Evolutionary conservation across 352 stramenopile genomes (phyloP).

Genomic region (Globisporangium polare): DNA sequence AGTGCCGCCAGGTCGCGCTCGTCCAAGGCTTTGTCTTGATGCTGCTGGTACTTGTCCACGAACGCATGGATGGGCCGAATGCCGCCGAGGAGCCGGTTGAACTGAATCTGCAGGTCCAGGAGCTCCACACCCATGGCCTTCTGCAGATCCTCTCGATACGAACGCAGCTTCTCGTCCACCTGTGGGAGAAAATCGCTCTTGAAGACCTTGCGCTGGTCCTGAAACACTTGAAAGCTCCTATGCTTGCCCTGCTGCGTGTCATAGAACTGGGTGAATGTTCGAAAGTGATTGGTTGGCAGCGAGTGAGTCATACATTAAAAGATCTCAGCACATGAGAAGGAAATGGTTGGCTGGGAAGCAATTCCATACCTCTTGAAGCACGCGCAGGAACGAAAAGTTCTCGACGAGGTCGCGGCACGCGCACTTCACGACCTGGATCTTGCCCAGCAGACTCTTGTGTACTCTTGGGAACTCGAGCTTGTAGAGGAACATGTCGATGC

Average conservation of each 20-base stretch:
- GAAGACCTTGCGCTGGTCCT: slow-evolving; percentile 27
- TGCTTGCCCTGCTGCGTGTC: slow-evolving; percentile 16
- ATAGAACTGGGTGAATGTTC: slow-evolving; percentile 39
- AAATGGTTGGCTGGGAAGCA: not conserved
- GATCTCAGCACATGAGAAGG: not conserved
- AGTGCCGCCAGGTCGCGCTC: slow-evolving; percentile 33
- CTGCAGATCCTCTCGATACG: slow-evolving; percentile 53
- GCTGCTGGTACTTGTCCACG: slow-evolving; percentile 22
- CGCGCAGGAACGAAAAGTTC: slow-evolving; percentile 61
- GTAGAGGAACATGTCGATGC: slow-evolving; percentile 76
- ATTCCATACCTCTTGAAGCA: slow-evolving; percentile 35
- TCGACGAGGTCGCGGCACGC: slow-evolving; percentile 64
- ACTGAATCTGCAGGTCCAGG: slow-evolving; percentile 58
- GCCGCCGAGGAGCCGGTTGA: slow-evolving; percentile 50
- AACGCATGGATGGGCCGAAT: slow-evolving; percentile 44
- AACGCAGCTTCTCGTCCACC: slow-evolving; percentile 49
- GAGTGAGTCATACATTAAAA: not conserved
- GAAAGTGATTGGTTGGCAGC: not conserved
- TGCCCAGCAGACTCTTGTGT: slow-evolving; percentile 34
- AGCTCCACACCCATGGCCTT: slow-evolving; percentile 49
- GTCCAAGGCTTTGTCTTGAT: slow-evolving; percentile 7
- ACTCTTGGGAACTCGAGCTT: slow-evolving; percentile 62
- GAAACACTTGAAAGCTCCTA: slow-evolving; percentile 37
- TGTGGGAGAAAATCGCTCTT: slow-evolving; percentile 29
- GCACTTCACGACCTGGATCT: slow-evolving; percentile 56